Evolutionary conservation across 257 asterid genomes (phyloP).

Genomic region (Gardenia jasminoides): DNA sequence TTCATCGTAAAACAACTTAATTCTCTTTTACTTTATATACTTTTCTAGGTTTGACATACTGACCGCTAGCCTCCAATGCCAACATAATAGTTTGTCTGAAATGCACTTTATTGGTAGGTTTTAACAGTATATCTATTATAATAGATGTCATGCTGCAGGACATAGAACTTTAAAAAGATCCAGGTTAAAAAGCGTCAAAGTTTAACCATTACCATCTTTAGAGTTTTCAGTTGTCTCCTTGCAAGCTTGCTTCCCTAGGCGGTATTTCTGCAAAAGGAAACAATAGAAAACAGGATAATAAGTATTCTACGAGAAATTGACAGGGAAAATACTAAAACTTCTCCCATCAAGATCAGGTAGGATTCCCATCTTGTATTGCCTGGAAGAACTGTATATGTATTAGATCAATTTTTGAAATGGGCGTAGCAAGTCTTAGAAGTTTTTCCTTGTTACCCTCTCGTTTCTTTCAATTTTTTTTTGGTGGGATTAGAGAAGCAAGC

Average conservation of each 20-base stretch:
- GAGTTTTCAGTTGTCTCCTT: constrained; percentile 74
- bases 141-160: neutral
- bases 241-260: constrained; percentile 78
- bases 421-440: neutral
- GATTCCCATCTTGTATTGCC: neutral
- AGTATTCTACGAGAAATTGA: neutral
- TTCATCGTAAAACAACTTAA: neutral
- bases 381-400: neutral
- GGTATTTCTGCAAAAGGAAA: constrained; percentile 64
- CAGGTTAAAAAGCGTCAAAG: neutral
- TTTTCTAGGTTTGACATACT: neutral
- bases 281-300: neutral
- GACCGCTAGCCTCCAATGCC: neutral
- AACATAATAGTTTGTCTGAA: neutral
- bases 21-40: neutral
- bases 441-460: neutral
- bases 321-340: neutral
- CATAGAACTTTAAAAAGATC: neutral
- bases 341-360: neutral
- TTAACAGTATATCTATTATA: neutral
- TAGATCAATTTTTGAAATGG: neutral
- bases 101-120: neutral
- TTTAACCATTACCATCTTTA: constrained; percentile 61
- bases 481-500: neutral
- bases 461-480: neutral